phyloP scores from a whole-genome alignment of 2,329 filamentous ascomycete genomes.

The Hirsutella rhossiliensis region DNA sequence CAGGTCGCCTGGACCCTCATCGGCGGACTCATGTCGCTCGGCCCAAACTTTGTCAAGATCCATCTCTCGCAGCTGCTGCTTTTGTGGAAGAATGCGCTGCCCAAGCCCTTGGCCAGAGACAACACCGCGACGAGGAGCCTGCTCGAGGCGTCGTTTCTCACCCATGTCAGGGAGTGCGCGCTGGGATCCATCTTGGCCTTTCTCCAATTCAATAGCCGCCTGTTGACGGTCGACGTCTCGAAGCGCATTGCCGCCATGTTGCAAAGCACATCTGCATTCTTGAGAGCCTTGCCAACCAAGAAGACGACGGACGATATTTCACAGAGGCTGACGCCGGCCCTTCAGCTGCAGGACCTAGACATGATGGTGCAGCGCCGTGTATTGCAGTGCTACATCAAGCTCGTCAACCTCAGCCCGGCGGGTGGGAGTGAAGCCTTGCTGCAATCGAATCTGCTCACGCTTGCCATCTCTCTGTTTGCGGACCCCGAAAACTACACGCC shows the following conservation, averaged over 20 bases:
- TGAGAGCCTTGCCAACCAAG: slow-evolving; percentile 72
- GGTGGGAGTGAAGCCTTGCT: slow-evolving; percentile 76
- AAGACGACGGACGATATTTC: slow-evolving; percentile 79
- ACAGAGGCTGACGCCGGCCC: slow-evolving; percentile 68
- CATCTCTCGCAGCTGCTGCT: slow-evolving; percentile 88
- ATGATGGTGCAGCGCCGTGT: slow-evolving; percentile 90
- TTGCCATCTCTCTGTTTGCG: slow-evolving; percentile 84
- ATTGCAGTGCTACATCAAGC: slow-evolving; percentile 85
- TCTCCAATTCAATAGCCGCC: slow-evolving; percentile 80
- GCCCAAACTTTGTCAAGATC: slow-evolving; percentile 97
- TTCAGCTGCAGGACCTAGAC: slow-evolving; percentile 83
- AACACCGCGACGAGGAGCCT: slow-evolving; percentile 74
- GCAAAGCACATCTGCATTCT: slow-evolving; percentile 82
- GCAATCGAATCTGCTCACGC: slow-evolving; percentile 81
- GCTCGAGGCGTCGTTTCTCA: slow-evolving; percentile 82
- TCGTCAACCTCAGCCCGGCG: slow-evolving; percentile 77
- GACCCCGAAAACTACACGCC: slow-evolving; percentile 82
- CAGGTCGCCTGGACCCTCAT: slow-evolving; percentile 98
- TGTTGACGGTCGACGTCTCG: slow-evolving; percentile 87
- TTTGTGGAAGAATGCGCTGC: slow-evolving; percentile 93
- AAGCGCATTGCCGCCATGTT: slow-evolving; percentile 89
- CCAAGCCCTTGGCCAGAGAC: slow-evolving; percentile 87
- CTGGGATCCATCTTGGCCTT: slow-evolving; percentile 86
- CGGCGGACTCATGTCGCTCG: slow-evolving; percentile 89
- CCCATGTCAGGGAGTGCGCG: slow-evolving; percentile 90